Percentiles rank a stretch among this genome's conserved stretches.
phyloP scores from a whole-genome alignment of 2,329 filamentous ascomycete species.

The Fusarium sublunatum region DNA sequence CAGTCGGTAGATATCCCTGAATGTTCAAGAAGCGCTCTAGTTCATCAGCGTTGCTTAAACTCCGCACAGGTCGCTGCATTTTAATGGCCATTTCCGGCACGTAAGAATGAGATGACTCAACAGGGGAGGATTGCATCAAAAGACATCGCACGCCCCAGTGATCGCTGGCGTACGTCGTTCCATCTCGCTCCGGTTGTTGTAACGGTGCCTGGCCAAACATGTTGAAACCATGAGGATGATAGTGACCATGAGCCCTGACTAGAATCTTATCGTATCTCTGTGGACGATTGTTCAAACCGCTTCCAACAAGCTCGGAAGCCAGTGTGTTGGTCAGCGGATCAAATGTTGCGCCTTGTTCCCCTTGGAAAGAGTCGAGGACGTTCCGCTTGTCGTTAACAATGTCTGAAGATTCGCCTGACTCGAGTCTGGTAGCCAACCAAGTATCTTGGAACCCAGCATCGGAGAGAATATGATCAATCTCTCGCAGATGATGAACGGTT shows the following conservation, averaged over 20 bases:
- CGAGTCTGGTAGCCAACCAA: constrained; percentile 60
- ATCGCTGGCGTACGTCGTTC: constrained; percentile 58
- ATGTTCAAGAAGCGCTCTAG: constrained; percentile 54
- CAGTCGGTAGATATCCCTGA: constrained; percentile 59
- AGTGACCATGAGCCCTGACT: constrained; percentile 54
- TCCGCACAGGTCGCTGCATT: constrained; percentile 44
- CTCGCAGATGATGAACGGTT: constrained; percentile 56
- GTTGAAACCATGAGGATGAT: constrained; percentile 60
- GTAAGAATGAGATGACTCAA: constrained; percentile 1
- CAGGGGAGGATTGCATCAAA: constrained; percentile 42
- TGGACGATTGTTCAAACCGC: constrained; percentile 63
- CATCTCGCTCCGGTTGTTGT: not conserved
- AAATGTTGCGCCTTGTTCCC: constrained; percentile 74
- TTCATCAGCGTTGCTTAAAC: constrained; percentile 48
- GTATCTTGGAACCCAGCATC: constrained; percentile 63
- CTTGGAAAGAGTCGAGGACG: constrained; percentile 58
- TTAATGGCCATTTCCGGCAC: constrained; percentile 43
- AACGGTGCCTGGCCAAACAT: constrained; percentile 61
- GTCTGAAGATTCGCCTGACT: constrained; percentile 55
- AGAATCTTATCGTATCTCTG: constrained; percentile 75
- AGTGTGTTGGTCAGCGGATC: constrained; percentile 68
- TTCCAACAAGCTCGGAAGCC: constrained; percentile 62
- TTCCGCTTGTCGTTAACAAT: constrained; percentile 41
- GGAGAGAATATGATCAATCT: constrained; percentile 60
- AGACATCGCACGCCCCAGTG: constrained; percentile 68